phyloP scores from a whole-genome alignment of 257 asterid species.

The Linderniella brevidens region DNA sequence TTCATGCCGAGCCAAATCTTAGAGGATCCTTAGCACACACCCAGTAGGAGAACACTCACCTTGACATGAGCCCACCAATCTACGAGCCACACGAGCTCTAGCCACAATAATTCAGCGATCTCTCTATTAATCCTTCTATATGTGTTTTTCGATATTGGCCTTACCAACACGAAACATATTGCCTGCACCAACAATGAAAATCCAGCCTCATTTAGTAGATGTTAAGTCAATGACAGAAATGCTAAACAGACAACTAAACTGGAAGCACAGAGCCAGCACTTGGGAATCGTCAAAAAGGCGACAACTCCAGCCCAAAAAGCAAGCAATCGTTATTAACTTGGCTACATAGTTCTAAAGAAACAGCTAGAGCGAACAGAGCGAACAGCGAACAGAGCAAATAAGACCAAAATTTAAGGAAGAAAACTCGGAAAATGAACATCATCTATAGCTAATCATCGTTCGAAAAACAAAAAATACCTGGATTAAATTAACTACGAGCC shows the following conservation, averaged over 20 bases:
- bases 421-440: constrained; percentile 9
- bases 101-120: constrained; percentile 75
- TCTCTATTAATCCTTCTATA: constrained; percentile 70
- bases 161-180: constrained; percentile 37
- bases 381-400: not conserved
- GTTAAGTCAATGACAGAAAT: not conserved
- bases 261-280: no score
- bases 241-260: not conserved
- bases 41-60: constrained; percentile 25
- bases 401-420: not conserved
- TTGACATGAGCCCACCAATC: constrained; percentile 98
- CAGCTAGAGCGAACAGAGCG: not conserved
- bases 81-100: constrained; percentile 87
- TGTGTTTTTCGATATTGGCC: constrained; percentile 69
- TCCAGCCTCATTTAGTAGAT: not conserved
- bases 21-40: not conserved
- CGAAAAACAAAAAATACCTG: constrained; percentile 28
- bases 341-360: no score
- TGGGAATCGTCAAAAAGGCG: no score
- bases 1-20: not conserved
- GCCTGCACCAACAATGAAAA: constrained; percentile 28
- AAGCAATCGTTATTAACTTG: no score
- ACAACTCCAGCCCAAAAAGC: not conserved
- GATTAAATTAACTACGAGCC: constrained; percentile 60
- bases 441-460: not conserved